A percentile compares a stretch with the other conserved stretches of the same genome.
phyloP scores from a whole-genome alignment of 257 asterid genomes.

The Solanum chmielewskii region DNA sequence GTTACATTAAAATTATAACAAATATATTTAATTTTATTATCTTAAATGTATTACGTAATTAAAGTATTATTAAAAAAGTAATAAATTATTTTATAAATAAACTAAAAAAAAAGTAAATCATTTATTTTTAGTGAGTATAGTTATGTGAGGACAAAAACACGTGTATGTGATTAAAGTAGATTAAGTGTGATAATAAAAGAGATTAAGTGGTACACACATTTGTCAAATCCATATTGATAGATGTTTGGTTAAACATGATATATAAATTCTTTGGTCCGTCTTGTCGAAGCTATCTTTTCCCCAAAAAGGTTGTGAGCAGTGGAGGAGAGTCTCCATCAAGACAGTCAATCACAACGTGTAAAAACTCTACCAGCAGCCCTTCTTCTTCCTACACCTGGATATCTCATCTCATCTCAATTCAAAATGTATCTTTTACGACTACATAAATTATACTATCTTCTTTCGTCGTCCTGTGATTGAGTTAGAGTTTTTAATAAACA shows the following conservation, averaged over 20 bases:
- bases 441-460: neutral
- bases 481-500: too few species aligned
- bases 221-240: neutral
- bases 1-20: too few species aligned
- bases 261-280: neutral
- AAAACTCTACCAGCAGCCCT: neutral
- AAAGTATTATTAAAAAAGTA: too few species aligned
- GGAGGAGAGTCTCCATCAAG: neutral
- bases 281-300: neutral
- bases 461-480: accelerated
- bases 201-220: neutral
- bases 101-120: too few species aligned
- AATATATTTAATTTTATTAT: too few species aligned
- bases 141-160: neutral
- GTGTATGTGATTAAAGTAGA: neutral
- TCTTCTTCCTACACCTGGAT: neutral
- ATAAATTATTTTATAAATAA: too few species aligned
- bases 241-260: neutral
- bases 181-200: neutral
- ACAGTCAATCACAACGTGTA: neutral
- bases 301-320: neutral
- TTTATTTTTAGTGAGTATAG: too few species aligned
- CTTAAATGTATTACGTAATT: too few species aligned
- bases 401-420: neutral
- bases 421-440: neutral